phyloP scores from a whole-genome alignment of 1,284 basidiomycete species.

The Ustilago xerochloae region DNA sequence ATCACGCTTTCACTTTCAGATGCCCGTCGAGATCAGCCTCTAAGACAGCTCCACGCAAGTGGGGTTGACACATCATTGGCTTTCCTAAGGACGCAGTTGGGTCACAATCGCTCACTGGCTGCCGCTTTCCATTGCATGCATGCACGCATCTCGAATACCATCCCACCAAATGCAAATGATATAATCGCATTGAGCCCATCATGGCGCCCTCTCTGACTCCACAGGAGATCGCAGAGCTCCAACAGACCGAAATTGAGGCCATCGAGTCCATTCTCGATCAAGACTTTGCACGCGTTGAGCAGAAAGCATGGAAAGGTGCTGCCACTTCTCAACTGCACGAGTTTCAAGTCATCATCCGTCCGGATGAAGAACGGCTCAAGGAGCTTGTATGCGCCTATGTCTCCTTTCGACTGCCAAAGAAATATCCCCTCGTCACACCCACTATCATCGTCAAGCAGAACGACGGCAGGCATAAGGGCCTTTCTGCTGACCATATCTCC shows the following conservation, averaged over 20 bases:
- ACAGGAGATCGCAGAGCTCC: constrained; percentile 57
- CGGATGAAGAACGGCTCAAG: constrained; percentile 58
- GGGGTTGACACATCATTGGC: constrained; percentile 33
- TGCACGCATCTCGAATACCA: constrained; percentile 22
- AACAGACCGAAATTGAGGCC: constrained; percentile 61
- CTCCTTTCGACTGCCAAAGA: constrained; percentile 56
- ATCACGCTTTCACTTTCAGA: background rate
- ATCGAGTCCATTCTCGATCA: constrained; percentile 58
- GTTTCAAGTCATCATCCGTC: constrained; percentile 56
- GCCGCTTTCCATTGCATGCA: background rate
- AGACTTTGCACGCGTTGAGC: constrained; percentile 51
- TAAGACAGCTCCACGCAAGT: constrained; percentile 48
- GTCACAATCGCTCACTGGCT: background rate
- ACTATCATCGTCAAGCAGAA: constrained; percentile 50
- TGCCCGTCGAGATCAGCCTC: constrained; percentile 19
- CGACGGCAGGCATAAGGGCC: constrained; percentile 47
- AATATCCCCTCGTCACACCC: constrained; percentile 56
- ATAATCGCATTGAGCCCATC: background rate
- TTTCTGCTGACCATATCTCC: constrained; percentile 36
- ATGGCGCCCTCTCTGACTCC: constrained; percentile 38
- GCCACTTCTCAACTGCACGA: constrained; percentile 43
- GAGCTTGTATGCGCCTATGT: constrained; percentile 50
- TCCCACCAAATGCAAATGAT: constrained; percentile 13
- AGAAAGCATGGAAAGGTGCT: constrained; percentile 54
- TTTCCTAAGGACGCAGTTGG: constrained; percentile 10